Conservation (phyloP, 2,329 filamentous ascomycete genomes). For the Epichloe hybrida region DNA sequence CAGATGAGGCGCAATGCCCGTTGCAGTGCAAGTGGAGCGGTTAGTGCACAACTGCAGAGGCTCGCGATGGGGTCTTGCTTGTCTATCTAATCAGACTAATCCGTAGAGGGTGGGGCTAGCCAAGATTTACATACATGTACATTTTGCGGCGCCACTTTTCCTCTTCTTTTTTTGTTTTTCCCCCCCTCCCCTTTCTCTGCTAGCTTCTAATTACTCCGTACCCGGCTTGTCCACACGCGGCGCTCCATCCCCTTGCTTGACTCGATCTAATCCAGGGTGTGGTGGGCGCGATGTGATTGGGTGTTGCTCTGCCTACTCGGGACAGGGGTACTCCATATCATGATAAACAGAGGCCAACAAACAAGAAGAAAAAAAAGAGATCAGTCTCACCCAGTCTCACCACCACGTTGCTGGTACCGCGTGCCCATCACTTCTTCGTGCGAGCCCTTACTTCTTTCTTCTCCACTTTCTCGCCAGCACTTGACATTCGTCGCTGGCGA, state of each 20-base stretch:
- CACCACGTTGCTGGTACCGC: background rate
- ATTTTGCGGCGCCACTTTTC: background rate
- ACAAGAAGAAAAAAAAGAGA: background rate
- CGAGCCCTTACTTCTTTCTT: background rate
- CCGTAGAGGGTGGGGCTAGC: background rate
- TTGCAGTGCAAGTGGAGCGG: background rate
- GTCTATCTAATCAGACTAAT: background rate
- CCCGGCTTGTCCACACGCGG: background rate
- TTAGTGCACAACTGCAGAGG: background rate
- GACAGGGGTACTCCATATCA: no score
- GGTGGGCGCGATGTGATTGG: no score
- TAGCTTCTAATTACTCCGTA: background rate
- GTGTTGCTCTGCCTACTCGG: no score
- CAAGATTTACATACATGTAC: background rate
- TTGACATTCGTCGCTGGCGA: background rate
- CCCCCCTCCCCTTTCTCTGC: background rate
- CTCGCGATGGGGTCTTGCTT: background rate
- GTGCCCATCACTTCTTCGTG: background rate
- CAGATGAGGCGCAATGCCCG: background rate
- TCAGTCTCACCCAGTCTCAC: background rate
- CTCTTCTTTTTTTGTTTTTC: rapidly evolving
- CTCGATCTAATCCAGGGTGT: no score
- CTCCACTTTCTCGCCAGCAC: background rate
- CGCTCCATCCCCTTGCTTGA: background rate
- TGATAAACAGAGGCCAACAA: background rate